Percentiles rank a stretch among this genome's conserved stretches.
phyloP scores from a whole-genome alignment of 441 rosid genomes.

The Mallotus repandus region DNA sequence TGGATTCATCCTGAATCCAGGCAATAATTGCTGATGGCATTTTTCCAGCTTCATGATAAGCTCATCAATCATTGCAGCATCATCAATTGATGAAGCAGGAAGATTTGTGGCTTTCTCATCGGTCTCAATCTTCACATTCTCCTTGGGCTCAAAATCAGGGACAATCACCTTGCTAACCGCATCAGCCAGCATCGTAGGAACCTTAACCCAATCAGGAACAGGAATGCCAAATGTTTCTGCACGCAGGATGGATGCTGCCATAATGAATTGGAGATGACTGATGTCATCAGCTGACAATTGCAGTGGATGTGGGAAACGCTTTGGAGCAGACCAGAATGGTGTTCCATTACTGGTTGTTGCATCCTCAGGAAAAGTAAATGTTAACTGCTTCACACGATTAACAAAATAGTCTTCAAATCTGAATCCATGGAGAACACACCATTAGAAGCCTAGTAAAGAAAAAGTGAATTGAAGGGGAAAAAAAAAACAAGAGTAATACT shows the following conservation, averaged over 20 bases:
- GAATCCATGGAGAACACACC: constrained; percentile 18
- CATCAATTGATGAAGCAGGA: constrained; percentile 66
- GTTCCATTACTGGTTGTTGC: constrained; percentile 81
- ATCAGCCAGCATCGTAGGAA: constrained; percentile 52
- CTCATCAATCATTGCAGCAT: constrained; percentile 66
- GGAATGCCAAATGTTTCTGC: constrained; percentile 86
- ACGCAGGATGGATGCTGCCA: constrained; percentile 71
- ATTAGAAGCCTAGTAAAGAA: constrained; percentile 7
- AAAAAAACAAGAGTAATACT: constrained; percentile 32
- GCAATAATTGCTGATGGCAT: constrained; percentile 46
- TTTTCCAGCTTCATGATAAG: constrained; percentile 58
- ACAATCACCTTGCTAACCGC: constrained; percentile 72
- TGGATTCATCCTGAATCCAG: constrained; percentile 80
- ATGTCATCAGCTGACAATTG: constrained; percentile 65
- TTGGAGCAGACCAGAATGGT: constrained; percentile 98
- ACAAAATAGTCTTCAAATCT: constrained; percentile 92
- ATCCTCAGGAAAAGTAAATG: constrained; percentile 88
- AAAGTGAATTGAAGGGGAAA: background rate
- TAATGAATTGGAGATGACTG: constrained; percentile 63
- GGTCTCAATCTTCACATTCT: constrained; percentile 72
- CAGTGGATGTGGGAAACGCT: constrained; percentile 80
- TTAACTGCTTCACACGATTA: constrained; percentile 85
- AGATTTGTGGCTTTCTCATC: constrained; percentile 83
- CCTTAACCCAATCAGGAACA: constrained; percentile 69
- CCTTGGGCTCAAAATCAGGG: constrained; percentile 85